These are phyloP conservation scores for Adiantum capillusveneris DNA, from an alignment of 75 land plant genomes.

Conservation along the genomic window DNA sequence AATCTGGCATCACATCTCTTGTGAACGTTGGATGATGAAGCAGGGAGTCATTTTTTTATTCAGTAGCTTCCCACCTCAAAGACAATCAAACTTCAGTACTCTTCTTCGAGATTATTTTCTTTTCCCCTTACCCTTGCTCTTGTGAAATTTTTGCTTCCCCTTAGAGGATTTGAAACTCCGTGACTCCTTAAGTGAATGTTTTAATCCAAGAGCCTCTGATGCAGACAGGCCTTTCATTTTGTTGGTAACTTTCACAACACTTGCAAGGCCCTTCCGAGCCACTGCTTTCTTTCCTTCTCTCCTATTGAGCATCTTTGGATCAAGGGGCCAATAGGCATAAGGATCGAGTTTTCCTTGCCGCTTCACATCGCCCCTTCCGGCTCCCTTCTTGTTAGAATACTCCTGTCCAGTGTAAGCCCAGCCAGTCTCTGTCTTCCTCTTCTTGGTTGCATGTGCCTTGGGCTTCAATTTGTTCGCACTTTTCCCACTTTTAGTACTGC, in stretches of 20 bases:
- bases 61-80: no score
- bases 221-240: constrained; percentile 79
- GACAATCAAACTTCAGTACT: no score
- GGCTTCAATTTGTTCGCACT: constrained; percentile 9
- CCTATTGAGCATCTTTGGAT: constrained; percentile 85
- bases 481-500: constrained; percentile 9
- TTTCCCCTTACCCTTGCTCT: constrained; percentile 7
- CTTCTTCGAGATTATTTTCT: no score
- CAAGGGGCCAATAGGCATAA: constrained; percentile 99
- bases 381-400: constrained; percentile 67
- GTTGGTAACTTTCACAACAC: constrained; percentile 63
- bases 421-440: constrained; percentile 45
- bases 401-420: constrained; percentile 89
- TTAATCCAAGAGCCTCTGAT: constrained; percentile 38
- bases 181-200: neutral
- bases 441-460: constrained; percentile 6
- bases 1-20: no score
- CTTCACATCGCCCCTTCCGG: constrained; percentile 79
- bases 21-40: no score
- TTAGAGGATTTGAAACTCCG: constrained; percentile 14
- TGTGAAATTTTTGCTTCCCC: constrained; percentile 37
- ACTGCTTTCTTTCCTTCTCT: constrained; percentile 67
- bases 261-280: constrained; percentile 86
- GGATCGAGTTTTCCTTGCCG: constrained; percentile 92
- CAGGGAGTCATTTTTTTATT: no score